phyloP scores from a whole-genome alignment of 768 basidiomycete genomes.

The Tylopilus sp. region DNA sequence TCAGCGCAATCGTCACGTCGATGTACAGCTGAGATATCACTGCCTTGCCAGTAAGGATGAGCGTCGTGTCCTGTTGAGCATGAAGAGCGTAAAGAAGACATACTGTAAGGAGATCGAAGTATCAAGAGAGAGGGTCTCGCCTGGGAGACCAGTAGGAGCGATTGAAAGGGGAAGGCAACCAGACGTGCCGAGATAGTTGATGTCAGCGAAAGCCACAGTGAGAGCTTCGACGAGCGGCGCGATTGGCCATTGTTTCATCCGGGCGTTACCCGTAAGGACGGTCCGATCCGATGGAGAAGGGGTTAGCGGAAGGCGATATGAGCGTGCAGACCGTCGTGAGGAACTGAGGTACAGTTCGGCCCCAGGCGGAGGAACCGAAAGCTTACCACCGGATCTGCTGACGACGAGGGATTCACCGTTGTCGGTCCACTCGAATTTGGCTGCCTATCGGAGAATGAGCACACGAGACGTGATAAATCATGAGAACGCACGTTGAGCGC shows the following conservation, averaged over 20 bases:
- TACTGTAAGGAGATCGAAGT: slow-evolving; percentile 98
- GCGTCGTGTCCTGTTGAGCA: slow-evolving; percentile 73
- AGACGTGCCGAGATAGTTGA: slow-evolving; percentile 72
- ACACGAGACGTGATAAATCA: background rate
- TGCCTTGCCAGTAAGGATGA: slow-evolving; percentile 89
- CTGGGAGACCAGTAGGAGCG: slow-evolving; percentile 75
- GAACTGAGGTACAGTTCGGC: slow-evolving; percentile 97
- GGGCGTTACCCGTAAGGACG: slow-evolving; percentile 92
- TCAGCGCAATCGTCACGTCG: slow-evolving; percentile 99
- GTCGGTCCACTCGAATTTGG: slow-evolving; percentile 92
- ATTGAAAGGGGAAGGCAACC: slow-evolving; percentile 91
- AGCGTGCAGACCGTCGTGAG: slow-evolving; percentile 94
- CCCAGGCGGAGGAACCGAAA: slow-evolving; percentile 72
- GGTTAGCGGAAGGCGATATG: slow-evolving; percentile 47
- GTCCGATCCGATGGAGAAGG: slow-evolving; percentile 49
- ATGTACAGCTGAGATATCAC: slow-evolving; percentile 99
- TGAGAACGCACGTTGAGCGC: slow-evolving; percentile 66
- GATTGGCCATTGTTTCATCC: slow-evolving; percentile 98
- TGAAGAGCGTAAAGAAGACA: slow-evolving; percentile 94
- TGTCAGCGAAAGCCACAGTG: slow-evolving; percentile 69
- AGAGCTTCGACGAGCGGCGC: slow-evolving; percentile 93
- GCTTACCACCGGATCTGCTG: slow-evolving; percentile 75
- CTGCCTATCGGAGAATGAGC: slow-evolving; percentile 54
- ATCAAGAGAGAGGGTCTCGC: slow-evolving; percentile 79
- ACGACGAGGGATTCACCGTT: slow-evolving; percentile 95